Evolutionary conservation across 805 yeast species (phyloP).

Genomic region (Scheffersomyces amazonensis): DNA sequence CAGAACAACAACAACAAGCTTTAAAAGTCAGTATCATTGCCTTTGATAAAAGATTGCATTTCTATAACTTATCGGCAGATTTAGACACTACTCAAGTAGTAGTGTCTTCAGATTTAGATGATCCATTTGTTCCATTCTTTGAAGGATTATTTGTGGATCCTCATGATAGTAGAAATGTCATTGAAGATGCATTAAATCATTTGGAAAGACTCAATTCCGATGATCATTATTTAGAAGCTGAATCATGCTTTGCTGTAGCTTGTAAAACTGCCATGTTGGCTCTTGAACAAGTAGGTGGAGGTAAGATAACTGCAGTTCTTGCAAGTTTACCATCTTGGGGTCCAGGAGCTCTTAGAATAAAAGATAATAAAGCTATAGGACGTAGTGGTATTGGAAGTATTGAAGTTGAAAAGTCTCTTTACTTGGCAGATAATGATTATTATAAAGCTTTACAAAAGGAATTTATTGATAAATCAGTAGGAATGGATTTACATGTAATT

Average conservation of each 20-base stretch:
- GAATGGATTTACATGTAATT: conserved; percentile 73
- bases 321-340: conserved; percentile 78
- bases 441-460: conserved; percentile 60
- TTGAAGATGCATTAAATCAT: conserved; percentile 64
- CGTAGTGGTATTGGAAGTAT: conserved; percentile 41
- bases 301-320: conserved; percentile 71
- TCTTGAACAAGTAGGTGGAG: conserved; percentile 69
- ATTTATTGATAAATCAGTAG: conserved; percentile 57
- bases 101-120: conserved; percentile 67
- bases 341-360: conserved; percentile 62
- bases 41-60: conserved; percentile 69
- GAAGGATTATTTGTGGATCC: conserved; percentile 83
- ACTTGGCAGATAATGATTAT: conserved; percentile 58
- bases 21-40: conserved; percentile 69
- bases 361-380: conserved; percentile 36
- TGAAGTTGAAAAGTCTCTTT: conserved; percentile 46
- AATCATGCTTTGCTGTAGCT: conserved; percentile 80
- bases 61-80: conserved; percentile 62
- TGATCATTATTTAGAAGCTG: conserved; percentile 43
- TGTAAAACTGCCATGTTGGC: conserved; percentile 64
- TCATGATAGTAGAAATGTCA: conserved; percentile 54
- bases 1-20: conserved; percentile 29
- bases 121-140: conserved; percentile 77
- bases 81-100: conserved; percentile 57
- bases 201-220: conserved; percentile 46